Base-by-base conservation (phyloP, 257 asterid genomes). In the Cruciata laevipes region DNA sequence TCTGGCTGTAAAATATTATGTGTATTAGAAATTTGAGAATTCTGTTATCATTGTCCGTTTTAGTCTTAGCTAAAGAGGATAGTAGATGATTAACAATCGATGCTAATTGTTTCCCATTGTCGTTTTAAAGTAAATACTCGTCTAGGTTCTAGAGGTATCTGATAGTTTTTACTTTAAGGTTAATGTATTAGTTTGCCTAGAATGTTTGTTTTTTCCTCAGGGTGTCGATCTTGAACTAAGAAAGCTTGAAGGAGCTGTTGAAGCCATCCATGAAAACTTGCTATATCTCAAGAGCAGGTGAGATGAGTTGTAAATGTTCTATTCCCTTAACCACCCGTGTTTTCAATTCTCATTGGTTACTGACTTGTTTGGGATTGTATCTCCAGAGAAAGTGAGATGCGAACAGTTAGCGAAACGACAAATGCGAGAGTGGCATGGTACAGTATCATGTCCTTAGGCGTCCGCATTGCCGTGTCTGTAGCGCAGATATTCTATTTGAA, bases 161-260 rank as follows among this genome's bases (percentile, higher is more conserved):
- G 4, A 37, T 25, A 37, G 53, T 63, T 24, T 7, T 4, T 2
- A n/a, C 6, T 24, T 25, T 14, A 42, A 40, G 33, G 24, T 17
- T 21, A 44, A 23, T 64, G 21, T 24, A 7, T 13, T n/a, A 40
- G 47, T 40, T n/a, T 42, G 51, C 2, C 0, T 62, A 74, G 56
- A 72, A 72, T 75, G 27, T 37, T 27, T 75, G 27, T 37, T 27
- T 33, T 65, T 59, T 12, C 74, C 63, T 70, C 73, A 88, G 98
- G 98, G 96, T 66, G 72, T 91, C 53, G 96, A 87, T 78, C 96
- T 91, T 72, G 98, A 91, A 82, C 81, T 89, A 32, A 83, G 87
- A 78, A 89, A 91, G 80, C 96, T 91, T 68, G 96, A 91, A 80
- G 98, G 89, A 70, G 96, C 91, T 27, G 91, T 89, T 55, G 95